Evolutionary conservation across 1,284 basidiomycete species (phyloP).

Genomic region (Earliella scabrosa): DNA sequence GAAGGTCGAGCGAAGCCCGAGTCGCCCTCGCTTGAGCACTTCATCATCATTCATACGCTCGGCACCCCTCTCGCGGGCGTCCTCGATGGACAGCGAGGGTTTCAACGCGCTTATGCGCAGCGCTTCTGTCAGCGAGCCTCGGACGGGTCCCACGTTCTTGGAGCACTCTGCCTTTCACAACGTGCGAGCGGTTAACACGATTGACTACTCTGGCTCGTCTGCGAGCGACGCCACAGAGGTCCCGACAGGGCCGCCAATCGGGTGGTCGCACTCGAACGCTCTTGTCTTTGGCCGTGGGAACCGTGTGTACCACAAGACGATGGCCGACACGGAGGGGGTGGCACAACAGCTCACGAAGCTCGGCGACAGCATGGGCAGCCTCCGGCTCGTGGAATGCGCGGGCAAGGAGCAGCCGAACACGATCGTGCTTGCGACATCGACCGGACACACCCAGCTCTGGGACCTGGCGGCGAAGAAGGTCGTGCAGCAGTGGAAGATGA

Average conservation of each 20-base stretch:
- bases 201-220: slow-evolving; percentile 21
- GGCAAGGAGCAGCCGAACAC: slow-evolving; percentile 41
- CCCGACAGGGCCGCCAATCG: slow-evolving; percentile 36
- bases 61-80: slow-evolving; percentile 16
- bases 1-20: background rate
- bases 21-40: slow-evolving; percentile 7
- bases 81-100: slow-evolving; percentile 19
- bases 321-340: slow-evolving; percentile 46
- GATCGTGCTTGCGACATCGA: slow-evolving; percentile 52
- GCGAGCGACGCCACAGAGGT: slow-evolving; percentile 11
- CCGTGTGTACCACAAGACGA: slow-evolving; percentile 54
- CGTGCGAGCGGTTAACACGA: slow-evolving; percentile 20
- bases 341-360: slow-evolving; percentile 58
- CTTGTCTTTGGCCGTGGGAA: slow-evolving; percentile 56
- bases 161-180: slow-evolving; percentile 20
- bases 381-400: slow-evolving; percentile 48
- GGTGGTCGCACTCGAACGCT: slow-evolving; percentile 47
- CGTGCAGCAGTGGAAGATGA: slow-evolving; percentile 46
- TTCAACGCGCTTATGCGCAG: slow-evolving; percentile 17
- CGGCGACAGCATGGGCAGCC: slow-evolving; percentile 46
- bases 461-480: slow-evolving; percentile 52
- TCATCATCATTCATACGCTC: slow-evolving; percentile 18
- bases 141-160: slow-evolving; percentile 13
- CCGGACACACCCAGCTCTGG: slow-evolving; percentile 55
- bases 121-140: slow-evolving; percentile 3